Evolutionary conservation across 1,284 basidiomycete genomes (phyloP).

Genomic region (Ustanciosporium gigantosporum): DNA sequence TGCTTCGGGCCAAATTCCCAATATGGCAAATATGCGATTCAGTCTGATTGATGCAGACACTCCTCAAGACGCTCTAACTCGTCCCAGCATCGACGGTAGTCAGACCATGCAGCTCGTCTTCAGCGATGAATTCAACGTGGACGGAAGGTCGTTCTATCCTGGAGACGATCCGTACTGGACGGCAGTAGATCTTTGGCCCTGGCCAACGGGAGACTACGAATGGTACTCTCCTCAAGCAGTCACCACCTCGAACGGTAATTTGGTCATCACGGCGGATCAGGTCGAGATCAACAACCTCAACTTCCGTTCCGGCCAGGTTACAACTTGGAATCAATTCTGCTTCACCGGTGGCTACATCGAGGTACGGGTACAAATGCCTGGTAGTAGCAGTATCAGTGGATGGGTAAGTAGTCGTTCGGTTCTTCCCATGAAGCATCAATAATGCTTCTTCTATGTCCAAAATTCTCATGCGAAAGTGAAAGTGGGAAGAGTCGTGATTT

Average conservation of each 20-base stretch:
- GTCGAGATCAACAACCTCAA: conserved; percentile 69
- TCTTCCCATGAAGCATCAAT: no score
- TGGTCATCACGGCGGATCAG: conserved; percentile 71
- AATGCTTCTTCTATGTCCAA: no score
- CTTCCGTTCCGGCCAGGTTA: conserved; percentile 66
- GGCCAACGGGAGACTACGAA: conserved; percentile 63
- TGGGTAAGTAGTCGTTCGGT: no score
- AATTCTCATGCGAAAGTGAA: no score
- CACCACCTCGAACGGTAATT: conserved; percentile 75
- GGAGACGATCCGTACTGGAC: conserved; percentile 73
- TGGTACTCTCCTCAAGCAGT: conserved; percentile 77
- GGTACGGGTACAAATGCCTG: conserved; percentile 76
- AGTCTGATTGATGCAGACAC: conserved; percentile 61
- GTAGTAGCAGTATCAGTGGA: conserved; percentile 66
- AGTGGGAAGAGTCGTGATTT: no score
- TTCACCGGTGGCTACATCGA: conserved; percentile 91
- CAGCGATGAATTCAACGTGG: conserved; percentile 59
- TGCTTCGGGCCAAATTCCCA: conserved; percentile 45
- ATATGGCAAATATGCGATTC: conserved; percentile 22
- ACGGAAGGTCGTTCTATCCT: conserved; percentile 66
- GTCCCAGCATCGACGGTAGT: conserved; percentile 64
- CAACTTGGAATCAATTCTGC: conserved; percentile 84
- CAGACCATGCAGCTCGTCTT: conserved; percentile 58
- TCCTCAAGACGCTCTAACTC: conserved; percentile 40
- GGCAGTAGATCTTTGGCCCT: conserved; percentile 72